Evolutionary conservation across 2,329 filamentous ascomycete species (phyloP), one percentile per base, ranked within the genome.

Genomic region (Macrophomina tecta): DNA sequence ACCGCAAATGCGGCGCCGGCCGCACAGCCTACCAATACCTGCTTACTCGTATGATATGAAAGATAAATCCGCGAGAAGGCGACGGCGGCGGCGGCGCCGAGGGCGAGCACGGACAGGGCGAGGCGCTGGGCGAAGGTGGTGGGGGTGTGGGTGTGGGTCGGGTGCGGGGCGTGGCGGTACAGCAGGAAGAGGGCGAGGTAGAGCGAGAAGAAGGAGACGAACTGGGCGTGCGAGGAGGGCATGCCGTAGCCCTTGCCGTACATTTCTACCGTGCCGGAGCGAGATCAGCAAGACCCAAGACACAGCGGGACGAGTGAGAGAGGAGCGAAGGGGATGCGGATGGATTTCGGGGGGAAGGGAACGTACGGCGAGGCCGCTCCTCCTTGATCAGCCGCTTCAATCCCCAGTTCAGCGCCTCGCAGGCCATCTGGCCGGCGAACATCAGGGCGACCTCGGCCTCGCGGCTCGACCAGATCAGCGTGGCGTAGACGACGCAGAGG

Each of bases 201-300:
- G 67, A 97, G 82, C 67, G 92, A 90, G 86, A 97, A 98, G 83
- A 93, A 99, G 66, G 91, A 87, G 69, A 94, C 91, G 77, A 97
- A 99, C 82, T 99, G 95, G 8, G 95, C 91, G 81, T 99, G 95
- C 45, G 94, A 97, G 7, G 87, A 90, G 11, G 95, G 95, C 96
- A 99, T 99, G 73, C 95, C 96, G 76, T 99, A 99, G 70, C 95
- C 95, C 79, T 97, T 97, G 66, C 93, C 87, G 75, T 94, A 89
- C 83, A 90, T 88, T 79, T 87, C 87, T 89, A 71, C 65, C 42
- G 7, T 65, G 30, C 5, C 62, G 18, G 18, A 49, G 55, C 73
- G 48, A 71, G 69, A 56, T 30, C 69, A 52, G 34, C 9, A 30
- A 18, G 46, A 12, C 12, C 3, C 5, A 16, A 30, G 23, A 32